Evolutionary conservation across 2,329 filamentous ascomycete species (phyloP), one percentile per base, ranked within the genome.

Genomic region (Alternaria consortialis): DNA sequence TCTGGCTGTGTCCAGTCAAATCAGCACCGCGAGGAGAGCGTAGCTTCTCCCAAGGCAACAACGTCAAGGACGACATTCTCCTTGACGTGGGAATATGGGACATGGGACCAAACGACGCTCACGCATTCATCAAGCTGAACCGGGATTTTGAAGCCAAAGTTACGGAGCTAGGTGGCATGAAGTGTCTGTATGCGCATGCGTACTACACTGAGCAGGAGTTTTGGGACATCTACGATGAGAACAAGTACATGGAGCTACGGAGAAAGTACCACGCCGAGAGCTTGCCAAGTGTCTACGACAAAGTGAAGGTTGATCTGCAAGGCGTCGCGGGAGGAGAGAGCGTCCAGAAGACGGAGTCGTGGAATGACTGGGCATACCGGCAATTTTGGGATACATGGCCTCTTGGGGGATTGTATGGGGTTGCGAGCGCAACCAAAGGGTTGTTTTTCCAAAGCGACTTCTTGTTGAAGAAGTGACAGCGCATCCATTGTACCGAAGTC

Each of bases 161-260:
- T 1, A 82, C 83, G 47, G 84, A 88, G 68, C 84, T 96, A 1
- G 88, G 89, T 32, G 93, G 93, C 8, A 88, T 91, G 83, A 97
- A 96, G 82, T 96, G 92, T 88, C 82, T 96, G 20, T 96, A 97
- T 78, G 92, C 93, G 4, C 91, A 94, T 74, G 90, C 91, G 0
- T 96, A 93, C 81, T 96, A 95, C 77, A 85, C 86, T 17, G 86
- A 91, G 74, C 80, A 84, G 1, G 87, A 91, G 74, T 93, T 92
- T 75, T 91, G 90, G 89, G 73, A 80, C 29, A 83, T 89, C 53
- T 91, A 92, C 75, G 83, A 87, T 53, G 78, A 82, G 48, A 74
- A 76, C 23, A 88, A 84, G 84, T 93, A 93, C 75, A 84, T 89
- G 50, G 82, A 72, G 1, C 79, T 93, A 68, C 81, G 91, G 32